phyloP scores from a whole-genome alignment of 345 rosid genomes.

The Noccaea bulbosa region DNA sequence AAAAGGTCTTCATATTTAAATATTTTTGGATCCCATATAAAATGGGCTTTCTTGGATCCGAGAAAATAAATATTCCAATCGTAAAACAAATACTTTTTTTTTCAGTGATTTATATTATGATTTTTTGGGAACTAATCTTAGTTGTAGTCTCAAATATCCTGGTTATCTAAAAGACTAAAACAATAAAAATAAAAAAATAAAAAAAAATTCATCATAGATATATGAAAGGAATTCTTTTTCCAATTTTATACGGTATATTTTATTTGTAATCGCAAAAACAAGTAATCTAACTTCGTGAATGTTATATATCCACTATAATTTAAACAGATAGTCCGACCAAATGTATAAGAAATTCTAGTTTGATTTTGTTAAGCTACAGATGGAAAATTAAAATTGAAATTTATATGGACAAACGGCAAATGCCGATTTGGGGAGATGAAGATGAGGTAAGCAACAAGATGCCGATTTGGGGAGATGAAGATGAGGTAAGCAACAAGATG shows the following conservation, averaged over 20 bases:
- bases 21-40: no score
- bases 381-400: background rate
- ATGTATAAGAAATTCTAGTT: background rate
- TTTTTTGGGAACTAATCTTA: background rate
- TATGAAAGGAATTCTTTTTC: no score
- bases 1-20: no score
- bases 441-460: conserved; percentile 24
- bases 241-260: no score
- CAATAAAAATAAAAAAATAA: no score
- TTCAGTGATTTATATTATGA: background rate
- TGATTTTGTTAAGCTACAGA: background rate
- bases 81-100: background rate
- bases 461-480: conserved; percentile 17
- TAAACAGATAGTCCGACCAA: background rate
- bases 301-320: no score
- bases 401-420: background rate
- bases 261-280: no score
- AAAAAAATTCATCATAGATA: no score
- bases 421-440: conserved; percentile 19
- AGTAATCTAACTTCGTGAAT: no score
- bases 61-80: background rate
- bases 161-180: no score
- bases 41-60: no score
- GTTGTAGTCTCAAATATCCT: background rate
- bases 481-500: conserved; percentile 25